Conservation (phyloP, 352 stramenopile species). For the Pythium oligandrum region DNA sequence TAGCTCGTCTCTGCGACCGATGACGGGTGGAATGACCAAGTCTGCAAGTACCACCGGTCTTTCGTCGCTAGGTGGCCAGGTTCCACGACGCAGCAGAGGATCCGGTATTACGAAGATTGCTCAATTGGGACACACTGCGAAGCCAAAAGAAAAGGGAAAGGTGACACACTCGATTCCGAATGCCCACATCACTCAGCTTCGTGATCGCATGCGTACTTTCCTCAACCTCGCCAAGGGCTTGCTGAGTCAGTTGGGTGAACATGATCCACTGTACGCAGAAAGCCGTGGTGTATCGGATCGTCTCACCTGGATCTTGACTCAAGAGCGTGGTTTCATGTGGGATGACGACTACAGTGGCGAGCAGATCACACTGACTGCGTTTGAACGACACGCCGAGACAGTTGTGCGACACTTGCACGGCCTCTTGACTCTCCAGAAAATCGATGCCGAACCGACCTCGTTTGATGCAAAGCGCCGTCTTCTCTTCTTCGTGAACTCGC, state of each 20-base stretch:
- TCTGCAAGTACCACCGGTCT: conserved; percentile 85
- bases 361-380: conserved; percentile 87
- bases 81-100: conserved; percentile 73
- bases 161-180: conserved; percentile 67
- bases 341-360: conserved; percentile 96
- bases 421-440: conserved; percentile 94
- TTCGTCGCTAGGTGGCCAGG: conserved; percentile 63
- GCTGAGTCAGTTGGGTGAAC: conserved; percentile 69
- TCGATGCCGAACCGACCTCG: conserved; percentile 96
- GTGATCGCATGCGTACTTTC: conserved; percentile 94
- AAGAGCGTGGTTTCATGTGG: conserved; percentile 98
- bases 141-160: conserved; percentile 56
- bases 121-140: conserved; percentile 70
- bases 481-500: conserved; percentile 98
- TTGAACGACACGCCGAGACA: conserved; percentile 74
- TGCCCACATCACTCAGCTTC: conserved; percentile 87
- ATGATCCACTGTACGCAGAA: conserved; percentile 76
- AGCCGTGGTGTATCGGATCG: conserved; percentile 91
- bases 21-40: conserved; percentile 63
- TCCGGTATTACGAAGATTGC: conserved; percentile 79
- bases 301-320: conserved; percentile 95
- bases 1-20: conserved; percentile 25
- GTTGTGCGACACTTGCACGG: conserved; percentile 90
- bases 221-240: conserved; percentile 91
- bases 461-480: conserved; percentile 94